Conservation (phyloP, 179 eudicot species). For the Nepenthes alata region DNA sequence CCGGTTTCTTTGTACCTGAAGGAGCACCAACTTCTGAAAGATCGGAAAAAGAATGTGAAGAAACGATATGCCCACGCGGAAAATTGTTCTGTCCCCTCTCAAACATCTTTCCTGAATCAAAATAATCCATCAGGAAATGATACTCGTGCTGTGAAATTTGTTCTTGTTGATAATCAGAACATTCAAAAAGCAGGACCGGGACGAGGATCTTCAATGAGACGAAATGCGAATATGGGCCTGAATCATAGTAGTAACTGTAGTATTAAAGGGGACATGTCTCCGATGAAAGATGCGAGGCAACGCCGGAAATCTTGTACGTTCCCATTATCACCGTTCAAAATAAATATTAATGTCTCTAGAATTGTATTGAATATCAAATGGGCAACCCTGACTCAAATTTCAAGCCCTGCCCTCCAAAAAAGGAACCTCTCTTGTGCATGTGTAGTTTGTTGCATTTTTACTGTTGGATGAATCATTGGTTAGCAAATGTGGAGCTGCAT, state of each 20-base stretch:
- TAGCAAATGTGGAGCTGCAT: no score
- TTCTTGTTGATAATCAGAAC: constrained; percentile 49
- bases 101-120: constrained; percentile 34
- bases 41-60: constrained; percentile 57
- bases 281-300: constrained; percentile 39
- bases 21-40: constrained; percentile 89
- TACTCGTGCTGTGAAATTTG: constrained; percentile 34
- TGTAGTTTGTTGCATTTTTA: no score
- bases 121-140: constrained; percentile 43
- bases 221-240: constrained; percentile 38
- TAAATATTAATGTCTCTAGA: background rate
- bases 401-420: background rate
- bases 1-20: constrained; percentile 20
- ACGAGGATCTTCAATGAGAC: constrained; percentile 46
- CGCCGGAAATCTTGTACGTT: constrained; percentile 60
- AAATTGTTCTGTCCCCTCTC: constrained; percentile 27
- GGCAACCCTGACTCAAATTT: background rate
- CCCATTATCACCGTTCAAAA: background rate
- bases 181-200: constrained; percentile 47
- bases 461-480: no score
- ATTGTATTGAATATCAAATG: background rate
- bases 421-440: no score
- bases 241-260: constrained; percentile 36
- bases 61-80: constrained; percentile 55
- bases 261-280: constrained; percentile 43